phyloP scores from a whole-genome alignment of 2,329 filamentous ascomycete genomes.

The Aplosporella prunicola region DNA sequence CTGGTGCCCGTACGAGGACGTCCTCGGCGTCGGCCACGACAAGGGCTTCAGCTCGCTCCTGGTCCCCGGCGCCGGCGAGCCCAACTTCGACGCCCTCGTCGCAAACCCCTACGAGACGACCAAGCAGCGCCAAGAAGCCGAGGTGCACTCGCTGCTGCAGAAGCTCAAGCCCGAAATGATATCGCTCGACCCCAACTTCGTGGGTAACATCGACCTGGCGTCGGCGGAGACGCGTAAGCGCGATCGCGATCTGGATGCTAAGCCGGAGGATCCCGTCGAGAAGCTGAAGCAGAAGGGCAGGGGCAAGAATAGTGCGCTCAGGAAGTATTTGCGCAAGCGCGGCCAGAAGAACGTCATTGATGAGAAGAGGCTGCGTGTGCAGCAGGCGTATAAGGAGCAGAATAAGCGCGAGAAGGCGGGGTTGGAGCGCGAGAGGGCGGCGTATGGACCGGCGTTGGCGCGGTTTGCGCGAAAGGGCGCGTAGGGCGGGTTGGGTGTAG shows the following conservation, averaged over 20 bases:
- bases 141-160: slow-evolving; percentile 83
- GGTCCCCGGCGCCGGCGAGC: slow-evolving; percentile 88
- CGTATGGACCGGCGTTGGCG: slow-evolving; percentile 75
- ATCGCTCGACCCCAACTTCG: slow-evolving; percentile 80
- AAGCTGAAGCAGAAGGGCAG: slow-evolving; percentile 66
- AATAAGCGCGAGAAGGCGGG: slow-evolving; percentile 60
- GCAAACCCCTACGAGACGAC: slow-evolving; percentile 85
- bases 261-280: slow-evolving; percentile 49
- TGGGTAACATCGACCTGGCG: slow-evolving; percentile 77
- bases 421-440: slow-evolving; percentile 57
- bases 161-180: slow-evolving; percentile 98
- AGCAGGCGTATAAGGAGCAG: slow-evolving; percentile 65
- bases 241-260: slow-evolving; percentile 71
- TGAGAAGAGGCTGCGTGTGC: slow-evolving; percentile 79
- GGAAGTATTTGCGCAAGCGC: slow-evolving; percentile 86
- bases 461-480: slow-evolving; percentile 66
- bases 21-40: slow-evolving; percentile 77
- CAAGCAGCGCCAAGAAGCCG: slow-evolving; percentile 85
- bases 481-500: too few relatives aligned
- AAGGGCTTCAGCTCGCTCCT: slow-evolving; percentile 83
- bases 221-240: slow-evolving; percentile 67
- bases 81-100: slow-evolving; percentile 92
- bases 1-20: slow-evolving; percentile 94
- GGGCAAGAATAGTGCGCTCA: slow-evolving; percentile 80
- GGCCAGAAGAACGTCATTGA: slow-evolving; percentile 90